These are phyloP conservation scores for Talaromyces sp. DNA, from an alignment of 2,329 filamentous ascomycete species.

Conservation along the genomic window DNA sequence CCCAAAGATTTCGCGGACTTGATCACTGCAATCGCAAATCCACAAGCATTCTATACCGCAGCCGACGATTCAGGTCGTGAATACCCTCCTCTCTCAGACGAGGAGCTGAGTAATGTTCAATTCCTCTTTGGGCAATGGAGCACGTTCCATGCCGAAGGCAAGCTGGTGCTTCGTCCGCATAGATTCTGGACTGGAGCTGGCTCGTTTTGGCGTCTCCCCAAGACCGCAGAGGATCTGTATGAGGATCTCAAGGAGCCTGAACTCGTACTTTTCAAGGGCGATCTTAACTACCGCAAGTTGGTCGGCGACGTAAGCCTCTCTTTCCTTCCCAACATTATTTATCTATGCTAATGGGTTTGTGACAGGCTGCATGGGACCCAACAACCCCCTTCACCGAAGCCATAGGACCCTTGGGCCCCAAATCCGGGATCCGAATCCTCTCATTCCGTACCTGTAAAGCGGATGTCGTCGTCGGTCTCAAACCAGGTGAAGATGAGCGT, in stretches of 20 bases:
- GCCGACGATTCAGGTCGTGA: conserved; percentile 62
- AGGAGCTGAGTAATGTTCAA: conserved; percentile 63
- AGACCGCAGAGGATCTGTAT: conserved; percentile 62
- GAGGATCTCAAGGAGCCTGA: conserved; percentile 79
- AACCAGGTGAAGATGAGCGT: conserved; percentile 76
- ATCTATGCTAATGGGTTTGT: not conserved
- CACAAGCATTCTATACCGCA: conserved; percentile 73
- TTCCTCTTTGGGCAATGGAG: conserved; percentile 85
- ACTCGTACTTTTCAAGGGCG: conserved; percentile 93
- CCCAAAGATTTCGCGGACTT: conserved; percentile 82
- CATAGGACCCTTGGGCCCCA: conserved; percentile 77
- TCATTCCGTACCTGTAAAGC: conserved; percentile 94
- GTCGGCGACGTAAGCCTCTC: conserved; percentile 69
- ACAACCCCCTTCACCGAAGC: conserved; percentile 82
- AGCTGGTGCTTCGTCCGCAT: conserved; percentile 78
- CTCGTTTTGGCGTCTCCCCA: conserved; percentile 83
- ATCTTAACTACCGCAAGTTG: conserved; percentile 93
- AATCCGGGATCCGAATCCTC: conserved; percentile 78
- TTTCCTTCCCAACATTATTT: not conserved
- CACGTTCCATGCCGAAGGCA: conserved; percentile 73
- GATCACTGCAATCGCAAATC: conserved; percentile 72
- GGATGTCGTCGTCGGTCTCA: conserved; percentile 88
- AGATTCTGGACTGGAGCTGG: conserved; percentile 86
- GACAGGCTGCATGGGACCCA: conserved; percentile 72
- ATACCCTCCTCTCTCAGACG: conserved; percentile 61